Evolutionary conservation across 2,329 filamentous ascomycete genomes (phyloP), one percentile per base, ranked within the genome.

Genomic region (Metarhizium album): DNA sequence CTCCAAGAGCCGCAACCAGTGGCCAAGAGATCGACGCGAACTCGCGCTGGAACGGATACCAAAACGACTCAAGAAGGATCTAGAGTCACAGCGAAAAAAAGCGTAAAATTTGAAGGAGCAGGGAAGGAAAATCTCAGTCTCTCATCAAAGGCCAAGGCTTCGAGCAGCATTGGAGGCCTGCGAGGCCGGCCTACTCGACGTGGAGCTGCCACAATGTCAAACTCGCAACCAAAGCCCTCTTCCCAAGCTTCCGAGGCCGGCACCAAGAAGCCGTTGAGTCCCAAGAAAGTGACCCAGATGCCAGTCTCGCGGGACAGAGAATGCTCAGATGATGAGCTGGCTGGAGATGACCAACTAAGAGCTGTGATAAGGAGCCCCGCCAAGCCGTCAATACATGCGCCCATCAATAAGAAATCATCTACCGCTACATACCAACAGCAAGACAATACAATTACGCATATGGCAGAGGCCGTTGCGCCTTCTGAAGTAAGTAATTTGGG

Each of bases 251-350:
- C 51, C 8, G 47, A 47, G 9, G 38, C 23, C 5, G 45, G 18
- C 16, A 63, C 69, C 40, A 73, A 73, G 55, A 73, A 72, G 51
- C 79, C 80, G 33, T 68, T 84, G 49, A 83, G 79, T 66, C 80
- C 79, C 67, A 83, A 78, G 70, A 84, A 84, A 71, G 74, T 79
- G 57, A 79, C 78, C 40, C 78, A 82, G 67, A 69, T 83, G 57
- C 69, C 72, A 47, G 57, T 70, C 53, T 70, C 60, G 59, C 65
- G 67, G 55, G 75, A 77, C 48, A 59, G 61, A 27, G 69, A 70
- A 29, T 59, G 62, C 46, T 81, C 79, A 14, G 80, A 83, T 47
- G 80, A 84, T 59, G 79, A 83, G 62, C 73, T 83, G 35, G 75
- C 75, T 27, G 71, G 72, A 73, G 57, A 70, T 71, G 2, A 49